Conservation (phyloP, 2,329 filamentous ascomycete genomes). For the Xenoacremonium recifei region DNA sequence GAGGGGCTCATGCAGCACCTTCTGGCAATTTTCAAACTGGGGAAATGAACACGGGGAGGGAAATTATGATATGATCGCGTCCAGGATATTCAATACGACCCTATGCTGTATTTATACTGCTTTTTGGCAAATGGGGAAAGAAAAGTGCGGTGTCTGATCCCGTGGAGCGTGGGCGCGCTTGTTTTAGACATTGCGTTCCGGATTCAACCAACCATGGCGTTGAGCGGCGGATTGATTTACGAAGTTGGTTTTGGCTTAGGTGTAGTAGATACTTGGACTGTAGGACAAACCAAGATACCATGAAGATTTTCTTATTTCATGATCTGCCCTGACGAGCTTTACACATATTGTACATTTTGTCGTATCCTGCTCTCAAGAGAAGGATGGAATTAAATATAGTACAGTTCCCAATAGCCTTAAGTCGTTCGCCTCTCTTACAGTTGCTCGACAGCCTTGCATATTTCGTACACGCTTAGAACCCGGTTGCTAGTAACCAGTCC, state of each 20-base stretch:
- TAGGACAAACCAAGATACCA: constrained; percentile 25
- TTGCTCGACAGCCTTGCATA: background rate
- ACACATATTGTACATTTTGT: constrained; percentile 29
- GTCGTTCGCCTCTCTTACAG: background rate
- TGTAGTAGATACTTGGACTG: constrained; percentile 24
- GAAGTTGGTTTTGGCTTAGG: constrained; percentile 17
- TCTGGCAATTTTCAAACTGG: constrained; percentile 50
- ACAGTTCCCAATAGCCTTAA: constrained; percentile 24
- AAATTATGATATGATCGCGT: too few relatives aligned
- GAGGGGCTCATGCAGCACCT: constrained; percentile 68
- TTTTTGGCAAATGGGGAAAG: constrained; percentile 17
- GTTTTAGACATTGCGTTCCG: constrained; percentile 29
- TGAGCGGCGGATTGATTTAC: constrained; percentile 19
- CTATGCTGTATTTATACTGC: constrained; percentile 18
- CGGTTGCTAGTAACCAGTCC: constrained; percentile 33
- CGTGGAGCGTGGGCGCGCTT: constrained; percentile 27
- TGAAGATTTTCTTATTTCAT: constrained; percentile 22
- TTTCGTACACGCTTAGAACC: constrained; percentile 28
- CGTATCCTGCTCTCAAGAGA: constrained; percentile 14
- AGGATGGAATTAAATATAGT: constrained; percentile 25
- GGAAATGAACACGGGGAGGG: too few relatives aligned
- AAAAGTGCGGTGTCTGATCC: constrained; percentile 23
- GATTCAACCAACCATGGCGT: constrained; percentile 25
- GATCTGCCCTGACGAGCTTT: constrained; percentile 24
- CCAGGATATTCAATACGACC: constrained; percentile 2